phyloP scores from a whole-genome alignment of 2,329 filamentous ascomycete species.

The Neopestalotiopsis clavispora region DNA sequence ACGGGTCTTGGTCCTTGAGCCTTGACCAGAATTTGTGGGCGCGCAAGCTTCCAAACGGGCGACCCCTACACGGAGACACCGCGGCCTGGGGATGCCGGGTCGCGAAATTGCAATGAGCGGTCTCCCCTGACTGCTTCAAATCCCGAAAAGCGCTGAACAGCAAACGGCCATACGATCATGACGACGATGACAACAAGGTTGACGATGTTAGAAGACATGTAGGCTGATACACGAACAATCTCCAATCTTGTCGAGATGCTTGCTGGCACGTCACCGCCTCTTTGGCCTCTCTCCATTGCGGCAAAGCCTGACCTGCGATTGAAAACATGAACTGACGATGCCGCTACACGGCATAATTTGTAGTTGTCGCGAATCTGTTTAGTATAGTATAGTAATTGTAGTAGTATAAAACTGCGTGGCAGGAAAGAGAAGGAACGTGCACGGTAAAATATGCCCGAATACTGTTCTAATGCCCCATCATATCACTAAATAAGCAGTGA shows the following conservation, averaged over 20 bases:
- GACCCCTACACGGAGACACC: conserved; percentile 14
- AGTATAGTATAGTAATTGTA: neutral
- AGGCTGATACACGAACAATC: neutral
- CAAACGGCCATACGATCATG: neutral
- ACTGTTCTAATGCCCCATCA: neutral
- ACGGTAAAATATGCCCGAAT: neutral
- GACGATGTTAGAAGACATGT: neutral
- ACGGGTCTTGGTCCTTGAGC: conserved; percentile 6
- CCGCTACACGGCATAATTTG: no score
- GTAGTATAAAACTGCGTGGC: neutral
- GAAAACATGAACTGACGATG: no score
- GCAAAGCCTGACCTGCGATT: no score
- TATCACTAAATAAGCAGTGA: neutral
- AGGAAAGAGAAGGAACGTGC: neutral
- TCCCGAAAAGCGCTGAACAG: neutral
- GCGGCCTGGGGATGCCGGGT: conserved; percentile 8
- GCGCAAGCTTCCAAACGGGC: neutral
- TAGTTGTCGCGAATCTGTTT: no score
- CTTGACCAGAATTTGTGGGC: conserved; percentile 5
- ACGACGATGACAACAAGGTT: neutral
- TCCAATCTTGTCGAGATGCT: neutral
- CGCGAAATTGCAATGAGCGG: conserved; percentile 15
- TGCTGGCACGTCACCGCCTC: neutral
- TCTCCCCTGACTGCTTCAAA: neutral
- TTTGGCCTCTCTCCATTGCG: neutral